Conservation (phyloP, 2,329 filamentous ascomycete species). For the Epichloe coenophiala region DNA sequence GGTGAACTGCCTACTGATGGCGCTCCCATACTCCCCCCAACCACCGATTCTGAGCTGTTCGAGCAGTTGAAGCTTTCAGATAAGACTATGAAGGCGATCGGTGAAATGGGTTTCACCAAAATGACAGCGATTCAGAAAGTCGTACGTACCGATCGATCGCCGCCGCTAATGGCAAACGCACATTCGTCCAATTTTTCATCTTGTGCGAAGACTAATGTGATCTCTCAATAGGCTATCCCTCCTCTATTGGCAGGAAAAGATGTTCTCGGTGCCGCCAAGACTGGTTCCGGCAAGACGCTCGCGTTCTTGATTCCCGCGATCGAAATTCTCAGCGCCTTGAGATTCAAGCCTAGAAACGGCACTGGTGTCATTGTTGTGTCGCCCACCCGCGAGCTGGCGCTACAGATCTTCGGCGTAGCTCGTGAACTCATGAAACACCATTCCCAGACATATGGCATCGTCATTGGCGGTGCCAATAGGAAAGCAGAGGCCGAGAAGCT, state of each 20-base stretch:
- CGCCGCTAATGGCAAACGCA: background rate
- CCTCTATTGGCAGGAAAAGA: slow-evolving; percentile 80
- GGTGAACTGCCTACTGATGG: slow-evolving; percentile 23
- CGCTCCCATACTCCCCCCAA: slow-evolving; percentile 39
- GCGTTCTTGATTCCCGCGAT: slow-evolving; percentile 89
- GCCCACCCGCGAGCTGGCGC: slow-evolving; percentile 81
- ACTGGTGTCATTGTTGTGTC: slow-evolving; percentile 88
- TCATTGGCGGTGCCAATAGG: slow-evolving; percentile 88
- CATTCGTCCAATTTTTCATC: background rate
- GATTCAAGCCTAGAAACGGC: slow-evolving; percentile 90
- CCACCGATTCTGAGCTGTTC: slow-evolving; percentile 57
- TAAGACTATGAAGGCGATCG: slow-evolving; percentile 75
- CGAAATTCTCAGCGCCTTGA: slow-evolving; percentile 79
- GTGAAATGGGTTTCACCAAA: slow-evolving; percentile 82
- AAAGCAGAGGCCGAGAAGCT: slow-evolving; percentile 90
- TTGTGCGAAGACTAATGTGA: background rate
- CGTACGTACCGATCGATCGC: slow-evolving; percentile 10
- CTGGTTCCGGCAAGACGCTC: slow-evolving; percentile 88
- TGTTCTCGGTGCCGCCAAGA: slow-evolving; percentile 91
- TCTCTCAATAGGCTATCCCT: slow-evolving; percentile 49
- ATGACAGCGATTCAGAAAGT: slow-evolving; percentile 93
- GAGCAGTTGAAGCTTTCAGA: slow-evolving; percentile 73
- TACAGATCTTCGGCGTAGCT: slow-evolving; percentile 94
- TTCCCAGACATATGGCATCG: slow-evolving; percentile 88
- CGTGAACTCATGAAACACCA: slow-evolving; percentile 86